These are phyloP conservation scores for Phaeosphaeriaceae sp. DNA, from an alignment of 2,329 filamentous ascomycete species.

Conservation along the genomic window DNA sequence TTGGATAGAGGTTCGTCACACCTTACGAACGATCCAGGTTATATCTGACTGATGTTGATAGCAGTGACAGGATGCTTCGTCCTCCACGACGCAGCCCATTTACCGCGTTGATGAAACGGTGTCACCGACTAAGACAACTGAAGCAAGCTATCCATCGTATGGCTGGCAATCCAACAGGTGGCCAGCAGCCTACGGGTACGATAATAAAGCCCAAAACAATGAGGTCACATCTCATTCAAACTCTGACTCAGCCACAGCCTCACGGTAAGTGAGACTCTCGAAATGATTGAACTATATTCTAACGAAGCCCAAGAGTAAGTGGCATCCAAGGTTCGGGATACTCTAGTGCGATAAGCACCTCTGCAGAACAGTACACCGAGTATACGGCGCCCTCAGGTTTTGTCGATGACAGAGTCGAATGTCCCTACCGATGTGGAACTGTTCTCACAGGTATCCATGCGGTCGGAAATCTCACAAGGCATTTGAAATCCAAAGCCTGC, in stretches of 20 bases:
- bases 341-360: background rate
- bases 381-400: background rate
- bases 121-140: no score
- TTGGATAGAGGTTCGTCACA: background rate
- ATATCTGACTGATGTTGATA: background rate
- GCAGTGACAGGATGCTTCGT: background rate
- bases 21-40: background rate
- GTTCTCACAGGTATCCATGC: constrained; percentile 34
- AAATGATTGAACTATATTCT: no score
- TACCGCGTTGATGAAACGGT: no score
- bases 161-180: no score
- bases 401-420: constrained; percentile 17
- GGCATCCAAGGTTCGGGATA: no score
- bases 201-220: no score
- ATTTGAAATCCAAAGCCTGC: constrained; percentile 34
- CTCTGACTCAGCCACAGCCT: no score
- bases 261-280: no score
- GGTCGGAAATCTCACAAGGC: constrained; percentile 37
- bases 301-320: no score
- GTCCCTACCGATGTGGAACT: constrained; percentile 31
- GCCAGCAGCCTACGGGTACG: no score
- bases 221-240: no score
- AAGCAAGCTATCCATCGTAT: no score
- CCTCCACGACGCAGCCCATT: background rate
- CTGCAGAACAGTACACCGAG: background rate